Base-by-base conservation (phyloP, 116 monocot genomes). In the Dioscorea cayenensis region DNA sequence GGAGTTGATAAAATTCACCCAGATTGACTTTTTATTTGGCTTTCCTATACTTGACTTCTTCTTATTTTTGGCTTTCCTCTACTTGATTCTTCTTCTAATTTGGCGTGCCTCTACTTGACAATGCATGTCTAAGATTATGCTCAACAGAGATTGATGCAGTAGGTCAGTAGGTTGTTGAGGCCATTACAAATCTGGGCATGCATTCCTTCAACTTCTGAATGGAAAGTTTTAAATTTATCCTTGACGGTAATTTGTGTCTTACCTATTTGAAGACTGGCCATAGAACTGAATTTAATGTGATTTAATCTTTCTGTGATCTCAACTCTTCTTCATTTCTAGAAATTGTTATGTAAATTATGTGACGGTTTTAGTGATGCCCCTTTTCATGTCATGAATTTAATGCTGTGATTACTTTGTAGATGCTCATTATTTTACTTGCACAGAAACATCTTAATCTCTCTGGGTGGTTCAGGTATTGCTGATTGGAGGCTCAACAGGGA, bases 401-500 rank as follows among this genome's bases (percentile, higher is more conserved):
- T 55, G 16, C 17, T n/a, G 19, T 18, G n/a, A 55, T 55, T n/a
- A 16, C 16, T 55, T 16, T 18, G 14, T 55, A 16, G 17, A 55
- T 55, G 16, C 55, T 19, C 9, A 5, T 17, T 14, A 11, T 14
- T 18, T 55, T 5, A 5, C 55, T 55, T 14, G 5, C 16, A 18
- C n/a, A 12, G 14, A 55, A 2, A 16, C 14, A 55, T 5, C 14
- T 3, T 55, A 55, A 55, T 55, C 55, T 18, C 5, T 32, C 14
- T 18, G n/a, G 16, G 55, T n/a, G n/a, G 17, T 55, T 55, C 63
- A 86, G 90, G 90, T 88, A 10, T 70, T 90, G 66, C 71, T 90
- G 68, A 90, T 94, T 77, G 97, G 97, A 78, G 97, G 97, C 20
- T 93, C 97, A 60, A 99, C 97, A 11, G 91, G 97, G n/a, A 91